A percentile compares a stretch with the other conserved stretches of the same genome.
Evolutionary conservation across 2,329 filamentous ascomycete species (phyloP).

Genomic region (Rutstroemia sp.): DNA sequence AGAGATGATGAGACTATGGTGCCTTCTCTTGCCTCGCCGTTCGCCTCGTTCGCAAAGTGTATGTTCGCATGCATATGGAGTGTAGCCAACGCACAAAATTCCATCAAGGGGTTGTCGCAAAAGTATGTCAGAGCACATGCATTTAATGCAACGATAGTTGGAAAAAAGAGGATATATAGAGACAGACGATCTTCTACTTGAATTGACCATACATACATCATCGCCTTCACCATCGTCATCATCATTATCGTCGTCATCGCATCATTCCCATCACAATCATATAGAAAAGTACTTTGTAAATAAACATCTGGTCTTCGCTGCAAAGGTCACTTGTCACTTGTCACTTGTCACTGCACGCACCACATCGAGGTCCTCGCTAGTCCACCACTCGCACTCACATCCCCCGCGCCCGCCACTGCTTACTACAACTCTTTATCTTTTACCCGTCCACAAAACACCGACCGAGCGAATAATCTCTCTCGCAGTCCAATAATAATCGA

Average conservation of each 20-base stretch:
- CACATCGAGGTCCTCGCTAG: too few species aligned
- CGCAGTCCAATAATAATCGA: not conserved
- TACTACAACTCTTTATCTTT: too few species aligned
- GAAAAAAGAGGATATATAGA: not conserved
- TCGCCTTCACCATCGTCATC: too few species aligned
- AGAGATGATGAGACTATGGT: not conserved
- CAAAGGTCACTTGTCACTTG: not conserved
- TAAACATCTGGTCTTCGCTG: too few species aligned
- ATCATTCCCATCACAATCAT: not conserved
- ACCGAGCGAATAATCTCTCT: too few species aligned
- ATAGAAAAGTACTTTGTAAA: not conserved
- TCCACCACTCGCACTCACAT: too few species aligned
- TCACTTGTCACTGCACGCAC: not conserved
- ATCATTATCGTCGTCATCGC: too few species aligned
- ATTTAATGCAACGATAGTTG: not conserved
- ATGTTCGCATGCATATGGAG: not conserved
- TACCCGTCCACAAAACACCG: too few species aligned
- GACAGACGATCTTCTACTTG: not conserved
- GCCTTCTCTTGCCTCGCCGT: constrained; percentile 1
- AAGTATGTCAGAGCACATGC: not conserved
- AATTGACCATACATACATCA: not conserved
- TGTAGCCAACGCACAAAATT: constrained; percentile 4
- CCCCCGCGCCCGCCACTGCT: too few species aligned
- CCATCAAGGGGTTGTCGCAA: not conserved
- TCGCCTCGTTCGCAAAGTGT: constrained; percentile 3